These are phyloP conservation scores for Symbiotaphrina buchneri DNA, from an alignment of 495 filamentous ascomycete species.

Conservation along the genomic window DNA sequence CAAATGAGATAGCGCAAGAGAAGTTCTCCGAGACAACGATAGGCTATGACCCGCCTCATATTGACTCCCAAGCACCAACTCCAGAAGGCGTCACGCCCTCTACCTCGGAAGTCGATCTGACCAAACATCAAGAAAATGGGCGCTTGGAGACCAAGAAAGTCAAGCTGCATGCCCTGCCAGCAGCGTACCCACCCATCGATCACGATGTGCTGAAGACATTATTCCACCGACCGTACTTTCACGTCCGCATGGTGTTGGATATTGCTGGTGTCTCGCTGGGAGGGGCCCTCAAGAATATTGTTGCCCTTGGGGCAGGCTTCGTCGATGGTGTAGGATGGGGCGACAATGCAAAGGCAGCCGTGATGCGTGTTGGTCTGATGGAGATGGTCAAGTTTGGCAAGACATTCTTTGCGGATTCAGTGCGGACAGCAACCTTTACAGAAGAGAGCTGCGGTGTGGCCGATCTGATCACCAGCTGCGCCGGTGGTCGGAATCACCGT, in stretches of 20 bases:
- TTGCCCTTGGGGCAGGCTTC: conserved; percentile 86
- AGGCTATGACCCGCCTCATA: conserved; percentile 81
- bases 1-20: conserved; percentile 80
- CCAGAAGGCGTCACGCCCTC: conserved; percentile 19
- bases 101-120: conserved; percentile 30
- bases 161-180: conserved; percentile 48
- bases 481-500: conserved; percentile 76
- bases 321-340: conserved; percentile 94
- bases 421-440: conserved; percentile 67
- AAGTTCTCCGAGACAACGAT: conserved; percentile 95
- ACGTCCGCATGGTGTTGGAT: conserved; percentile 76
- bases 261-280: conserved; percentile 91
- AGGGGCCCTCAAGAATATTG: conserved; percentile 92
- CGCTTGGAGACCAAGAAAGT: conserved; percentile 35
- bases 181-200: conserved; percentile 60
- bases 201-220: conserved; percentile 59
- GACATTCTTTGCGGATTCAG: conserved; percentile 67
- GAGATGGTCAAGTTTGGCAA: conserved; percentile 93
- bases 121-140: conserved; percentile 38
- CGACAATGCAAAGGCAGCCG: conserved; percentile 89
- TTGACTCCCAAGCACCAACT: conserved; percentile 51
- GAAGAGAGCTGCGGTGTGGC: conserved; percentile 93
- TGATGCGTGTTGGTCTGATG: conserved; percentile 85
- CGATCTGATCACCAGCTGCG: conserved; percentile 86
- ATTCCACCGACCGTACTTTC: conserved; percentile 96